These are phyloP conservation scores for Glycine latifolia DNA, from an alignment of 306 rosid genomes.

Conservation along the genomic window DNA sequence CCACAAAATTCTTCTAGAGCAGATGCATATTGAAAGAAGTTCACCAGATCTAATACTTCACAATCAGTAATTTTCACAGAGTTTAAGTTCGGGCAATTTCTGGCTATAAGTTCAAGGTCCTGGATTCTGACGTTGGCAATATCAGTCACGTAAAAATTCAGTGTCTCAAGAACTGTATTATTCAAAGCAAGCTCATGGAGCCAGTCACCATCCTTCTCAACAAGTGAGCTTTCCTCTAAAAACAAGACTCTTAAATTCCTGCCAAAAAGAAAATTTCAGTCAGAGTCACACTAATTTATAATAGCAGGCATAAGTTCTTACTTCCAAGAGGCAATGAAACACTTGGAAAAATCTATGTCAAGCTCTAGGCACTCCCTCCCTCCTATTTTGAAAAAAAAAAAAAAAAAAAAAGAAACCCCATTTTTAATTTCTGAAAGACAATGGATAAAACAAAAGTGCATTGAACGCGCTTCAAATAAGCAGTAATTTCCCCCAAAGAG, in stretches of 20 bases:
- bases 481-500: no score
- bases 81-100: constrained; percentile 70
- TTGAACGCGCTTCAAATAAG: not conserved
- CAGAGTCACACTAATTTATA: constrained; percentile 4
- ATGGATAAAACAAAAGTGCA: constrained; percentile 7
- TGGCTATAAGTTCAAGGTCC: constrained; percentile 92
- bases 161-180: constrained; percentile 84
- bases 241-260: constrained; percentile 81
- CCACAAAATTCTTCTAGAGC: constrained; percentile 89
- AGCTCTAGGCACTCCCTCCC: not conserved
- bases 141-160: constrained; percentile 89
- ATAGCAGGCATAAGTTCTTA: no score
- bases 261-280: constrained; percentile 36
- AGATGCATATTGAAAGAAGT: constrained; percentile 73
- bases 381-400: not conserved
- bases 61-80: constrained; percentile 83
- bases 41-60: constrained; percentile 71
- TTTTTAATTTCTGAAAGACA: constrained; percentile 1
- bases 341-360: not conserved
- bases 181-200: constrained; percentile 82
- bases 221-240: constrained; percentile 81
- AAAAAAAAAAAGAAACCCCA: no score
- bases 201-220: constrained; percentile 82
- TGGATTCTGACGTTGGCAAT: constrained; percentile 56
- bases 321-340: constrained; percentile 3